Conservation (phyloP, 176 grass and related monocot species). For the Lolium rigidum region DNA sequence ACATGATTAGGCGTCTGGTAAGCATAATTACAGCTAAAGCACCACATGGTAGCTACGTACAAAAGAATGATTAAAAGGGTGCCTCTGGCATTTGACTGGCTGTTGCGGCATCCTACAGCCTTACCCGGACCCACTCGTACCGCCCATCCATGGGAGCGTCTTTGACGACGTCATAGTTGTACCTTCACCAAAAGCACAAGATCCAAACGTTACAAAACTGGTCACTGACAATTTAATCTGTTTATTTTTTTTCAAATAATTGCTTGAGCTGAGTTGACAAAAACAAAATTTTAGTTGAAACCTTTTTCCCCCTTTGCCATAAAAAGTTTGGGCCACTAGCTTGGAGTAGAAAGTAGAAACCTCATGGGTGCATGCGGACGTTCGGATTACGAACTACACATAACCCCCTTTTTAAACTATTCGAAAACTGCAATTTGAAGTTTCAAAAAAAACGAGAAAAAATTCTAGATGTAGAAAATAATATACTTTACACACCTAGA, state of each 20-base stretch:
- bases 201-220: constrained; percentile 39
- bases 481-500: too few species aligned
- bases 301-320: background rate
- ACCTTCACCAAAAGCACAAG: constrained; percentile 49
- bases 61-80: constrained; percentile 26
- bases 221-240: too few species aligned
- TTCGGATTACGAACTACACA: too few species aligned
- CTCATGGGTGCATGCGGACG: background rate
- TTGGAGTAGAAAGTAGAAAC: background rate
- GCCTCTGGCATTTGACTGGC: constrained; percentile 46
- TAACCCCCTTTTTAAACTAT: too few species aligned
- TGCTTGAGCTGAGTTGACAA: background rate
- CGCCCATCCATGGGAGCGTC: constrained; percentile 61
- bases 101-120: constrained; percentile 34
- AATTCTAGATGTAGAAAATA: too few species aligned
- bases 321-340: background rate
- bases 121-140: constrained; percentile 56
- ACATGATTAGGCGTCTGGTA: constrained; percentile 32
- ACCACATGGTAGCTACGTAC: constrained; percentile 1
- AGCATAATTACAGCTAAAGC: constrained; percentile 44
- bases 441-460: too few species aligned
- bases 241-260: background rate
- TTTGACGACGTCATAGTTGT: constrained; percentile 61
- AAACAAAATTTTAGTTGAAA: background rate
- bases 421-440: too few species aligned